Base-by-base conservation (phyloP, 1,284 basidiomycete species). In the Puccinia coronata region DNA sequence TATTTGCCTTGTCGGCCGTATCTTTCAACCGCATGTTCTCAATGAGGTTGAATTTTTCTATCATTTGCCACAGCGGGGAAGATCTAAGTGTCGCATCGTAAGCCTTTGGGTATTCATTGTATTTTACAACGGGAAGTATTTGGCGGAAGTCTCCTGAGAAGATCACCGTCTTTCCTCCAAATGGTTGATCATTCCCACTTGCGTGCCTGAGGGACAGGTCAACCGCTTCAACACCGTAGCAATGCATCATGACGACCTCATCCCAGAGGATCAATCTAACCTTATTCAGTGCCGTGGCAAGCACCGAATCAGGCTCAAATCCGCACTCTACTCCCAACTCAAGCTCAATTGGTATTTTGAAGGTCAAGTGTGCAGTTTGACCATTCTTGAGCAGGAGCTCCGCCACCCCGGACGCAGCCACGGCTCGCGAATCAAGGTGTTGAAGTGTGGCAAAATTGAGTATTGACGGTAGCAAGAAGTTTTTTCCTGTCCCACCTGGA, bases 401-500 rank as follows among this genome's bases (percentile, higher is more conserved):
- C 20, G 89, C 86, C 76, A 89, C 88, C 0, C 88, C 89, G 5
- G 88, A 88, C 3, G 88, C 39, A 0, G 65, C 25, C 0, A 78
- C 76, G 0, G 36, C 63, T 0, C 89, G 84, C 0, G 88, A 86
- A 82, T 89, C 86, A 23, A 82, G 6, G 43, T 16, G 8, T 16
- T 84, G 41, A 84, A 77, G 14, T 82, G 76, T 20, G 85, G 83
- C 1, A 89, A 28, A 61, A 77, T 84, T 61, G 76, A 86, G 86
- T 59, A 90, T 82, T 0, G 87, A 86, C 11, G 87, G 88, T 81
- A 87, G 88, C 0, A 89, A 61, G 84, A 87, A 90, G 0, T 88
- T 90, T 82, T 90, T 90, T 2, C 89, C 89, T 82, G 86, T 87
- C 0, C 89, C 89, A 65, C 87, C 89, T 8, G 43, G 87, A 84